Base-by-base conservation (phyloP, 306 rosid species). In the Hippophae tibetana region DNA sequence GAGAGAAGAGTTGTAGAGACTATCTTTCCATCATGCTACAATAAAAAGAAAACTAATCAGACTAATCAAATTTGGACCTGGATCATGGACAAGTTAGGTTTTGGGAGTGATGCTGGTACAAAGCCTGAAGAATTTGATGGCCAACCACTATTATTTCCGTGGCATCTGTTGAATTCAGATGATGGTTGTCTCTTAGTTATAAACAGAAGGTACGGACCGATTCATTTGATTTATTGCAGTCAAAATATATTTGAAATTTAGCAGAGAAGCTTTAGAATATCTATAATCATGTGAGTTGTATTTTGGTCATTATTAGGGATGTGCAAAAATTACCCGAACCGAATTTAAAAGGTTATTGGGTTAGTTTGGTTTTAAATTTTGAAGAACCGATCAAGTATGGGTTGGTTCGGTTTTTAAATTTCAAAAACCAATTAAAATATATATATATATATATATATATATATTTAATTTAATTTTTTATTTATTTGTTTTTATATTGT, bases 141-240 rank as follows among this genome's bases (percentile, higher is more conserved):
- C 43, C 68, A 69, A 45, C 62, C 84, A 7, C 73, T 86, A 55
- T 50, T 64, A 74, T 92, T 78, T 67, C 98, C 98, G n/a, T 92
- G 98, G 96, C 87, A 92, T 75, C 59, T 92, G 68, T 69, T 92
- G 59, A 80, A 80, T 72, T 78, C 86, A 65, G 78, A 12, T 57
- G 96, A 85, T 11, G 82, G 78, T 38, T 81, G 58, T 48, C 51
- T 85, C 47, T 73, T 76, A 60, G 65, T 92, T 72, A 68, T 83
- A 58, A 81, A 87, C 54, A 86, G 74, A 67, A 83, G 98, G 98
- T 72, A 71, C 49, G 14, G 14, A 13, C 25, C 3, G 9, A 49
- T 11, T 47, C 47, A 23, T 27, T 23, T 25, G 40, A 54, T 61
- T 68, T 47, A n/a, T 64, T 69, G 42, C 26, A 43, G 46, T 48